Percentiles rank a stretch among this genome's conserved stretches.
Conservation (phyloP, 176 grass and related monocot species). For the Zoysia japonica region DNA sequence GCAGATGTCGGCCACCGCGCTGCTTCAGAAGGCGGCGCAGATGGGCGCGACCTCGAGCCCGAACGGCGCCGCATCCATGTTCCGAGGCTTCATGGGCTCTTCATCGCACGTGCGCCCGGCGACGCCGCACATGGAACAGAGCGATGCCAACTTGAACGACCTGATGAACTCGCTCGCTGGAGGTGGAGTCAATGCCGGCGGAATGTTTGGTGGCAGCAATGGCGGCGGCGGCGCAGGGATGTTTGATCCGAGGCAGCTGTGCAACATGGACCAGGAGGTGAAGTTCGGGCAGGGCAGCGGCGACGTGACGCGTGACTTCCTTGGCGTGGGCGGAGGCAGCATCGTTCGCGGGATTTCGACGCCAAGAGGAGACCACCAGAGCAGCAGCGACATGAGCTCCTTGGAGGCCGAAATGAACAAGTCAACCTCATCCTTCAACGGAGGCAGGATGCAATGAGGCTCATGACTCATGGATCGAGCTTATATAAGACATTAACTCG, state of each 20-base stretch:
- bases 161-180: conserved; percentile 87
- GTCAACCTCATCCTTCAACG: conserved; percentile 71
- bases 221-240: conserved; percentile 32
- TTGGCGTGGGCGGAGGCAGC: conserved; percentile 74
- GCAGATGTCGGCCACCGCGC: conserved; percentile 89
- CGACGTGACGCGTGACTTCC: conserved; percentile 83
- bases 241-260: conserved; percentile 61
- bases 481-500: conserved; percentile 43
- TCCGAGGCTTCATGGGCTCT: conserved; percentile 45
- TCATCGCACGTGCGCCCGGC: conserved; percentile 37
- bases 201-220: conserved; percentile 48
- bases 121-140: conserved; percentile 64
- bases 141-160: conserved; percentile 67
- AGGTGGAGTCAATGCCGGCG: conserved; percentile 21
- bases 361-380: conserved; percentile 59
- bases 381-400: conserved; percentile 72
- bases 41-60: conserved; percentile 77
- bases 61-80: conserved; percentile 54
- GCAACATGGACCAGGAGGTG: conserved; percentile 68
- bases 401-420: conserved; percentile 79
- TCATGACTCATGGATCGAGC: conserved; percentile 27
- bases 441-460: conserved; percentile 61
- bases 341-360: conserved; percentile 59
- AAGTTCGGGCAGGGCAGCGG: conserved; percentile 66
- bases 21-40: conserved; percentile 96